A percentile compares a stretch with the other conserved stretches of the same genome.
These are phyloP conservation scores for Bocquillonia castaneifolia DNA, from an alignment of 441 rosid genomes.

Conservation along the genomic window DNA sequence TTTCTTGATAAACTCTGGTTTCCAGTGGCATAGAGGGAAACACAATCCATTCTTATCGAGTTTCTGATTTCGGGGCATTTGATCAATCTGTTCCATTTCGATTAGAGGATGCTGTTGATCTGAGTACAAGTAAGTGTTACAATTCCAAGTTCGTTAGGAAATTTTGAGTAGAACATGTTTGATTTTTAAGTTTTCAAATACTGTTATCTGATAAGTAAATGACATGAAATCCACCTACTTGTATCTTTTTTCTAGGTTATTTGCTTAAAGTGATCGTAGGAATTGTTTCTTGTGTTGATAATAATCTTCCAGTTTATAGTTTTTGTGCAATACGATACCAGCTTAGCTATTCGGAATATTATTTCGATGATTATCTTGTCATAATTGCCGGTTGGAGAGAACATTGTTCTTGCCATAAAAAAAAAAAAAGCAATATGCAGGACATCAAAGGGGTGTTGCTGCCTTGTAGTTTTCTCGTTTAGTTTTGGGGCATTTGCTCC, in stretches of 20 bases:
- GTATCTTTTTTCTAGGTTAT: not conserved
- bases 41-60: conserved; percentile 29
- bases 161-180: not conserved
- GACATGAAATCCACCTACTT: not conserved
- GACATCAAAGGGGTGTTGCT: not conserved
- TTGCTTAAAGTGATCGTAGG: not conserved
- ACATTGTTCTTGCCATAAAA: not conserved
- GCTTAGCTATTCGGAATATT: not conserved
- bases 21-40: conserved; percentile 35
- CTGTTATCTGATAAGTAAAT: not conserved
- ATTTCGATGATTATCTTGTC: not conserved
- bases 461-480: not conserved
- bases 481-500: not conserved
- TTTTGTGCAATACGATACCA: not conserved
- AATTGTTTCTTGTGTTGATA: not conserved
- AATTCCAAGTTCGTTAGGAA: conserved; percentile 12
- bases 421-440: not conserved
- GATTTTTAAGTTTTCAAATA: not conserved
- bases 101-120: conserved; percentile 36
- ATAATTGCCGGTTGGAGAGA: not conserved
- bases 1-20: conserved; percentile 21
- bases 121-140: conserved; percentile 39
- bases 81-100: conserved; percentile 36
- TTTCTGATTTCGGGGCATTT: conserved; percentile 35
- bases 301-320: not conserved